Conservation (phyloP, 441 rosid species). For the Arabidopsis lyrata region DNA sequence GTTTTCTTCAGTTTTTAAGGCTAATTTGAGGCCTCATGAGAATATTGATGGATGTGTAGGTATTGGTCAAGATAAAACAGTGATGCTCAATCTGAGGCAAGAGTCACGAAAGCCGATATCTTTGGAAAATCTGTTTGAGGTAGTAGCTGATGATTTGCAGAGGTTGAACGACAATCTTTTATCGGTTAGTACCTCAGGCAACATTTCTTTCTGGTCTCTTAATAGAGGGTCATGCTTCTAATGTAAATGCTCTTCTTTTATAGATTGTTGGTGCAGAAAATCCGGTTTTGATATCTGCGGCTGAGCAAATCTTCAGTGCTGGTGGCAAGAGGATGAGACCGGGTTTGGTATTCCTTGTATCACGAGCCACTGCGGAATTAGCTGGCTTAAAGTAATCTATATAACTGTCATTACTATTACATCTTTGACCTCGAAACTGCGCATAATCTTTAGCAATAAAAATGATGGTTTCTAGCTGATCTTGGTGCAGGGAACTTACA, state of each 20-base stretch:
- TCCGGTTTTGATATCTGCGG: constrained; percentile 92
- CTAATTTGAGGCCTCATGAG: too few species aligned
- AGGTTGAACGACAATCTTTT: constrained; percentile 80
- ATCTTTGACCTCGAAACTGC: constrained; percentile 13
- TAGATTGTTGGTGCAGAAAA: constrained; percentile 98
- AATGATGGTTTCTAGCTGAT: constrained; percentile 33
- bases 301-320: constrained; percentile 95
- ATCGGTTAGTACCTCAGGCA: constrained; percentile 61
- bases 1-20: too few species aligned
- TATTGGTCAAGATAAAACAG: constrained; percentile 52
- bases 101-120: constrained; percentile 58
- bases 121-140: constrained; percentile 70
- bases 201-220: constrained; percentile 1
- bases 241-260: constrained; percentile 42
- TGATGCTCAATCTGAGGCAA: constrained; percentile 56
- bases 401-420: background rate
- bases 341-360: constrained; percentile 89
- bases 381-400: constrained; percentile 63
- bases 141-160: constrained; percentile 79
- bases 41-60: too few species aligned
- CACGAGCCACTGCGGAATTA: constrained; percentile 90
- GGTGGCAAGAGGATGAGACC: constrained; percentile 99
- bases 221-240: background rate
- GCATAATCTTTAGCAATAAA: constrained; percentile 9
- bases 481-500: constrained; percentile 71